Conservation (phyloP, 805 yeast species). For the Danielia reshetovae region DNA sequence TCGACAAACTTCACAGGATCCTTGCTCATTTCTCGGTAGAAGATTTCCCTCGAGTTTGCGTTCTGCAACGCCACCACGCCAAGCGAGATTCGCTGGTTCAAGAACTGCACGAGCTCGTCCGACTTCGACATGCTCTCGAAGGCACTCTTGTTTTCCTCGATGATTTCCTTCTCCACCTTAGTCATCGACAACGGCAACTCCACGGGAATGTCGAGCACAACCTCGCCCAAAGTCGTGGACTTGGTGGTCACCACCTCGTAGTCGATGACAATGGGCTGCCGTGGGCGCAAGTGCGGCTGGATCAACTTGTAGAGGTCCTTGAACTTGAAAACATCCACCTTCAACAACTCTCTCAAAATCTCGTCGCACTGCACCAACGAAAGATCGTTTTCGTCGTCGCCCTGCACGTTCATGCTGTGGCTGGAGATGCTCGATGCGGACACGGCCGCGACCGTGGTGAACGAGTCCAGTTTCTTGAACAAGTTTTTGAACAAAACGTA, state of each 20-base stretch:
- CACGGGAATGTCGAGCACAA: constrained; percentile 65
- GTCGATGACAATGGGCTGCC: constrained; percentile 74
- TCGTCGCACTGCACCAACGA: constrained; percentile 41
- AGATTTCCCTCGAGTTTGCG: constrained; percentile 65
- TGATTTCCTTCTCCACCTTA: constrained; percentile 34
- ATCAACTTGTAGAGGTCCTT: constrained; percentile 69
- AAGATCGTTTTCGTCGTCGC: constrained; percentile 29
- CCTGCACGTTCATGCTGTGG: constrained; percentile 15
- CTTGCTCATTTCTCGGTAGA: constrained; percentile 67
- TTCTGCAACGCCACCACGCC: constrained; percentile 52
- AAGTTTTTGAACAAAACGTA: constrained; percentile 67
- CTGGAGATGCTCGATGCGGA: constrained; percentile 21
- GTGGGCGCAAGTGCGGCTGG: constrained; percentile 68
- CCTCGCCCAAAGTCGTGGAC: constrained; percentile 76
- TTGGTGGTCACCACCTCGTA: constrained; percentile 74
- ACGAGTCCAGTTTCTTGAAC: constrained; percentile 27
- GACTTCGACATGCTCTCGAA: constrained; percentile 42
- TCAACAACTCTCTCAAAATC: constrained; percentile 42
- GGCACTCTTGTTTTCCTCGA: constrained; percentile 34
- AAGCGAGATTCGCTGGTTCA: constrained; percentile 41
- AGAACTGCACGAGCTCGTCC: constrained; percentile 40
- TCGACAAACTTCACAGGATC: constrained; percentile 76
- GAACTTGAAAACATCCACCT: constrained; percentile 55
- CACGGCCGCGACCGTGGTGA: constrained; percentile 37
- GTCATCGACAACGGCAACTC: constrained; percentile 37